Percentiles rank a stretch among this genome's conserved stretches.
phyloP scores from a whole-genome alignment of 108 stramenopile genomes.

The Fragilariopsis cylindrus region DNA sequence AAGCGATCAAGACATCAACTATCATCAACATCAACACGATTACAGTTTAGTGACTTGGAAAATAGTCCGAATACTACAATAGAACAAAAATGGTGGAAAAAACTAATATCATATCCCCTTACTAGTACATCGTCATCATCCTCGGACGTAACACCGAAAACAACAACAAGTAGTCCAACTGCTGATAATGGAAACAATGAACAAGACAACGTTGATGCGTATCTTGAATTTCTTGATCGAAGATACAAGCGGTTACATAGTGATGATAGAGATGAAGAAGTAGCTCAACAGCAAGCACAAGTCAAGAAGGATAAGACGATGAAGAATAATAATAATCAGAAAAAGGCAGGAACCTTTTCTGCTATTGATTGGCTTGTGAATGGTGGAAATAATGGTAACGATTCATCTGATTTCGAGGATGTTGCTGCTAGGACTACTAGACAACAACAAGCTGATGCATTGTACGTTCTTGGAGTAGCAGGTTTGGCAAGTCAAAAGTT shows the following conservation, averaged over 20 bases:
- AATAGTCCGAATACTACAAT: background rate
- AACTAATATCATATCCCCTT: background rate
- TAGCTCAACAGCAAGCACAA: background rate
- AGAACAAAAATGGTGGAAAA: slow-evolving; percentile 11
- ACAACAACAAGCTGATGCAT: slow-evolving; percentile 41
- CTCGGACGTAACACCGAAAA: background rate
- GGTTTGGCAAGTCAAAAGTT: slow-evolving; percentile 42
- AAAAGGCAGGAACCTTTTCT: slow-evolving; percentile 21
- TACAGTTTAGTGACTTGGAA: slow-evolving; percentile 7
- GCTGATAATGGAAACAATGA: slow-evolving; percentile 9
- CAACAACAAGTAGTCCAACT: background rate
- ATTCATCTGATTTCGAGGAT: background rate
- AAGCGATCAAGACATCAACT: background rate
- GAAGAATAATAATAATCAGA: background rate
- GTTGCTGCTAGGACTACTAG: background rate
- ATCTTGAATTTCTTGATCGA: slow-evolving; percentile 49
- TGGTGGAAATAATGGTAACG: slow-evolving; percentile 4
- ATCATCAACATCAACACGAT: background rate
- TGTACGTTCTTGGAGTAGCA: slow-evolving; percentile 51
- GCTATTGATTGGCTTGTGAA: slow-evolving; percentile 37
- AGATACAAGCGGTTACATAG: slow-evolving; percentile 44
- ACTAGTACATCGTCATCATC: background rate
- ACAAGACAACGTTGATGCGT: slow-evolving; percentile 47
- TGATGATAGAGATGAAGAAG: slow-evolving; percentile 24
- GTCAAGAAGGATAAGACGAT: background rate